These are phyloP conservation scores for Funneliformis geosporum DNA, from an alignment of 192 early-diverging fungal genomes.

Conservation along the genomic window DNA sequence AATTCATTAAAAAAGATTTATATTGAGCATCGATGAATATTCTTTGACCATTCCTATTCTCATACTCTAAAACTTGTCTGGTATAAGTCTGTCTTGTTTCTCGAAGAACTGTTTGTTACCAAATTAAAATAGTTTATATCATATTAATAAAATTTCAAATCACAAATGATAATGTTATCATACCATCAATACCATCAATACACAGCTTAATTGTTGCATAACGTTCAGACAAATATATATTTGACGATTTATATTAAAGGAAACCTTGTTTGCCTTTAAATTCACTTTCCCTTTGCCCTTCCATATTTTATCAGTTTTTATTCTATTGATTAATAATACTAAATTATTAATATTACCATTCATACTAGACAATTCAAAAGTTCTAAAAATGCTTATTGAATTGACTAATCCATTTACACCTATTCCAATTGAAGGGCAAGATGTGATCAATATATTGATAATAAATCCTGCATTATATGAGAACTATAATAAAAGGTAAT, in stretches of 20 bases:
- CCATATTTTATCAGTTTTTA: constrained; percentile 16
- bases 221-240: constrained; percentile 23
- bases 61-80: constrained; percentile 23
- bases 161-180: neutral
- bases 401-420: neutral
- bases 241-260: constrained; percentile 6
- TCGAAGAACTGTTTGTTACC: constrained; percentile 12
- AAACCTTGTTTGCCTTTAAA: neutral
- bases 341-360: neutral
- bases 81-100: constrained; percentile 25
- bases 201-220: constrained; percentile 22
- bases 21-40: constrained; percentile 31
- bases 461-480: constrained; percentile 23
- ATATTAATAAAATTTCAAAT: neutral
- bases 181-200: constrained; percentile 30
- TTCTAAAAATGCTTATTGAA: constrained; percentile 11
- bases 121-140: neutral
- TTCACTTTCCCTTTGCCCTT: constrained; percentile 15
- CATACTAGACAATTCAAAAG: neutral
- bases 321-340: neutral
- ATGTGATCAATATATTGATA: neutral
- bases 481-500: neutral
- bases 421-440: neutral
- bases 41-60: constrained; percentile 28
- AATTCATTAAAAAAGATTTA: constrained; percentile 35